Conservation (phyloP, 2,329 filamentous ascomycete genomes). For the Colletotrichum theobromicola region DNA sequence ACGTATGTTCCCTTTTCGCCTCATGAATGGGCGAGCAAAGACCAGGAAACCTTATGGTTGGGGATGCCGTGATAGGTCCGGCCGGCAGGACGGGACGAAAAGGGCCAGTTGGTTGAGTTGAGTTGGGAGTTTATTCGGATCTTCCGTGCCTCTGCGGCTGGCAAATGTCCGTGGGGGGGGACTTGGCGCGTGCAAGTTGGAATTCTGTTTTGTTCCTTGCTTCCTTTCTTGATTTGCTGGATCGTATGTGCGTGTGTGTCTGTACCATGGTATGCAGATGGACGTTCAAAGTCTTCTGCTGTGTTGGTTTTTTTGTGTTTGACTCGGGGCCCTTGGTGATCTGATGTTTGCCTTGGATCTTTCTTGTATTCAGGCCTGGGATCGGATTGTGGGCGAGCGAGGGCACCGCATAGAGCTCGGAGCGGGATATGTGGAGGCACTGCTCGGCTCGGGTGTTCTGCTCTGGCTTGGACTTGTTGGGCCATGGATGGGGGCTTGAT, state of each 20-base stretch:
- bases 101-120: not conserved
- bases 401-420: not conserved
- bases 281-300: not conserved
- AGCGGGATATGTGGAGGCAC: not conserved
- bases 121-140: not conserved
- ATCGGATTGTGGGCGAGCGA: conserved; percentile 3
- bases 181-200: not conserved
- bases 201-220: not conserved
- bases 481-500: not conserved
- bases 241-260: not conserved
- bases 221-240: not conserved
- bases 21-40: not conserved
- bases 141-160: not conserved
- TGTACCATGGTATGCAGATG: not conserved
- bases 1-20: not conserved
- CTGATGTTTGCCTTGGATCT: conserved; percentile 2
- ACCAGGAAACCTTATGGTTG: not conserved
- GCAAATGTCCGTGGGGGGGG: not conserved
- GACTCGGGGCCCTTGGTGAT: not conserved
- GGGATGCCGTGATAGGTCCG: not conserved
- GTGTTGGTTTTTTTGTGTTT: not conserved
- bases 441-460: not conserved
- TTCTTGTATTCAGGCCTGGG: not conserved
- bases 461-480: not conserved
- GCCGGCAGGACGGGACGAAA: not conserved